phyloP scores from a whole-genome alignment of 305 asterid species.

The Fraxinus velutina region DNA sequence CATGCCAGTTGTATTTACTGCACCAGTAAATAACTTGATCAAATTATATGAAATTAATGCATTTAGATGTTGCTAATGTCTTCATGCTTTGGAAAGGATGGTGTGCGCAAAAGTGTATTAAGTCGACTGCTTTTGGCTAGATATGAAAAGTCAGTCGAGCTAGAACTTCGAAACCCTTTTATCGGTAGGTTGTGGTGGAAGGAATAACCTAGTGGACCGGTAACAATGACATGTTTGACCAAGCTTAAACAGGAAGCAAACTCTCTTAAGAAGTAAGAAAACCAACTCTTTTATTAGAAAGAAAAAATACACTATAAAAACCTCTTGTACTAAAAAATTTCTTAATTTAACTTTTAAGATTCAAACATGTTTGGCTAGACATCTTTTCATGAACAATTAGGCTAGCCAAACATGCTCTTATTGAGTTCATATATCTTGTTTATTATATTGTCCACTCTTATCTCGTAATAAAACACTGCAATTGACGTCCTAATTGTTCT shows the following conservation, averaged over 20 bases:
- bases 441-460: not conserved
- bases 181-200: not conserved
- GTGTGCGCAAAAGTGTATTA: not conserved
- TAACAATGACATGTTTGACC: not conserved
- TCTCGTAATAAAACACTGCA: not conserved
- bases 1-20: not conserved
- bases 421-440: not conserved
- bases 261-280: not conserved
- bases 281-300: not conserved
- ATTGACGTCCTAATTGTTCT: not conserved
- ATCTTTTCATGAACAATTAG: too few species aligned
- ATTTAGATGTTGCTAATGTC: not conserved
- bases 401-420: not conserved
- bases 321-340: not conserved
- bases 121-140: not conserved
- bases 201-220: not conserved
- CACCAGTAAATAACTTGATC: not conserved
- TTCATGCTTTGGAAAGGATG: not conserved
- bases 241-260: not conserved
- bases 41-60: not conserved
- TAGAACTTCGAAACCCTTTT: not conserved
- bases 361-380: not conserved
- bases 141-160: not conserved
- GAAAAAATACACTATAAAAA: not conserved
- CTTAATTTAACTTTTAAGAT: not conserved